phyloP scores from a whole-genome alignment of 331 rosid genomes.

The Spiraea crenata region DNA sequence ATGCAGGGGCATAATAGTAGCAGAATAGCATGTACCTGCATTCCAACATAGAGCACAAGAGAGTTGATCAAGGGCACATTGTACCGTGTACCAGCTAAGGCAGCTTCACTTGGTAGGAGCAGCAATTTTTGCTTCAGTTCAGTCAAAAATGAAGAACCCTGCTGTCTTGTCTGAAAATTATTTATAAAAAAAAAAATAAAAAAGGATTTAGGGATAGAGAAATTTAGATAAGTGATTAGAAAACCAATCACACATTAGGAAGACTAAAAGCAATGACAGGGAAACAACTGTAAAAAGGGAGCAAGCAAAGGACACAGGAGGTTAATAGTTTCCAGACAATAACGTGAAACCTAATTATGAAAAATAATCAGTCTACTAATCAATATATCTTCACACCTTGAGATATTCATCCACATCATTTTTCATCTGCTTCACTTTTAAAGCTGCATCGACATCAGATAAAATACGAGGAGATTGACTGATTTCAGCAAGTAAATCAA shows the following conservation, averaged over 20 bases:
- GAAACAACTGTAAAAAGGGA: background rate
- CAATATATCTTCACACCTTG: constrained; percentile 43
- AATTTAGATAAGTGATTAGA: background rate
- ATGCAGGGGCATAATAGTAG: background rate
- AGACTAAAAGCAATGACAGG: background rate
- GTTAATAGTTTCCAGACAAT: background rate
- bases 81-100: constrained; percentile 86
- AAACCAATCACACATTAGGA: background rate
- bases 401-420: constrained; percentile 88
- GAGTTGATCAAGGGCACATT: constrained; percentile 93
- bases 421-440: constrained; percentile 88
- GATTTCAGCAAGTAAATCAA: constrained; percentile 90
- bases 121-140: constrained; percentile 88
- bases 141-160: constrained; percentile 58
- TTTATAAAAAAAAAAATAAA: too few relatives aligned
- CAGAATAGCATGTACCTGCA: constrained; percentile 64
- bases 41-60: constrained; percentile 89
- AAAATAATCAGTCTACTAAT: background rate
- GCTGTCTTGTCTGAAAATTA: constrained; percentile 66
- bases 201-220: background rate
- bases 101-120: constrained; percentile 68
- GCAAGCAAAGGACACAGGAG: background rate
- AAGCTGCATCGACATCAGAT: constrained; percentile 88
- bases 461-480: constrained; percentile 84
- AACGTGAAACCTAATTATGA: background rate